Conservation (phyloP, 352 stramenopile species). For the Pythium angustatum region DNA sequence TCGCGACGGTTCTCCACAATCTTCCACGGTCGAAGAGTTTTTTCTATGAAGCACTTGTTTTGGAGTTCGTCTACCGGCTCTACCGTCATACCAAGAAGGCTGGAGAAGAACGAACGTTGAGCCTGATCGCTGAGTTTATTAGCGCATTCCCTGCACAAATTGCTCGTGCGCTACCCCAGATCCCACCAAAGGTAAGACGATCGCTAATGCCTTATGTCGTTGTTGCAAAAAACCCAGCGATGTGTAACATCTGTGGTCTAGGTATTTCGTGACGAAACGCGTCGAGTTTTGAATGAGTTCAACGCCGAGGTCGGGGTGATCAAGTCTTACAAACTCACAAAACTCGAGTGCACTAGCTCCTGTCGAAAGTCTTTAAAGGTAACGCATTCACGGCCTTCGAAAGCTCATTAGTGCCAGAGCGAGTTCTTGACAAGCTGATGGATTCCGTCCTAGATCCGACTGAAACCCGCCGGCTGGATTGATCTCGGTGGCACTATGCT, state of each 20-base stretch:
- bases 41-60: conserved; percentile 34
- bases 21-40: conserved; percentile 40
- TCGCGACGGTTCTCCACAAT: conserved; percentile 24
- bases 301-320: conserved; percentile 35
- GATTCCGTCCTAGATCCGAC: neutral
- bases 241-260: neutral
- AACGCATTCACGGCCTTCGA: too few relatives aligned
- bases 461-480: conserved; percentile 31
- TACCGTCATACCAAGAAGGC: conserved; percentile 31
- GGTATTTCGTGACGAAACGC: conserved; percentile 37
- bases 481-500: conserved; percentile 32
- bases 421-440: neutral
- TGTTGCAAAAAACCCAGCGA: neutral
- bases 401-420: too few relatives aligned
- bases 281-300: conserved; percentile 36
- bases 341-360: neutral
- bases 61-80: conserved; percentile 39
- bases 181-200: conserved; percentile 32
- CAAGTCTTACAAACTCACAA: conserved; percentile 23
- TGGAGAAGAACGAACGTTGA: neutral
- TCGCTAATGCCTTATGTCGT: neutral
- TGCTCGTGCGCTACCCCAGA: conserved; percentile 16
- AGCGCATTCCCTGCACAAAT: conserved; percentile 25
- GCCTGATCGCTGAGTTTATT: conserved; percentile 13
- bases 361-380: neutral